Percentiles rank a stretch among this genome's conserved stretches.
Conservation (phyloP, 345 rosid genomes). For the Citrus hindsii region DNA sequence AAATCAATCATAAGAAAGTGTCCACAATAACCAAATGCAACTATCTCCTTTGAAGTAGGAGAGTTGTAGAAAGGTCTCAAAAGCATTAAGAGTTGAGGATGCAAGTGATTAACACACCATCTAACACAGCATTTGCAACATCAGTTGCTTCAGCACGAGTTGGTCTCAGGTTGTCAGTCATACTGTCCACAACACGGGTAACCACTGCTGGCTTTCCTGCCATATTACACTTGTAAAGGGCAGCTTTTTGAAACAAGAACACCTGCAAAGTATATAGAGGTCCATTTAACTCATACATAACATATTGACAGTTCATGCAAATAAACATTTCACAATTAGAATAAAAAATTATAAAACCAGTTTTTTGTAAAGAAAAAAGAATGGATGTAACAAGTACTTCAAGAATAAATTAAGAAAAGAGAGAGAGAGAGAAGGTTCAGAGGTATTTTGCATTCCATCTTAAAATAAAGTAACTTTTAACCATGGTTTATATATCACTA, state of each 20-base stretch:
- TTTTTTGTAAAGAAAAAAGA: not conserved
- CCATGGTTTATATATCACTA: not conserved
- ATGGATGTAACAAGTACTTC: not conserved
- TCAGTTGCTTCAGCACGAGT: conserved; percentile 99
- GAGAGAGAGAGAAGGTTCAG: not conserved
- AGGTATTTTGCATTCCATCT: not conserved
- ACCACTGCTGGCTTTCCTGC: conserved; percentile 95
- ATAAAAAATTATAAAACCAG: not conserved
- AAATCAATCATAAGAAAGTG: not conserved
- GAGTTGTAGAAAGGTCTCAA: not conserved
- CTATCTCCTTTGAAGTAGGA: not conserved
- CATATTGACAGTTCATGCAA: not conserved
- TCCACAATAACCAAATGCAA: not conserved
- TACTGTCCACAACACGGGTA: conserved; percentile 97
- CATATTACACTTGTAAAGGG: conserved; percentile 96
- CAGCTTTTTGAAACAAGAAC: conserved; percentile 93
- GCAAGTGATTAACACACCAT: conserved; percentile 44
- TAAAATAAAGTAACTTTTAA: not conserved
- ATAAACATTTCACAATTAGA: not conserved
- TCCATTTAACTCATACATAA: conserved; percentile 7
- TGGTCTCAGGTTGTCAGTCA: conserved; percentile 93
- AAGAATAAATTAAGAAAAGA: not conserved
- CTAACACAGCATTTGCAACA: conserved; percentile 98
- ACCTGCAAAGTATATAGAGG: conserved; percentile 46
- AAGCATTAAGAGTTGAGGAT: not conserved